Evolutionary conservation across 2,329 filamentous ascomycete genomes (phyloP).

Genomic region (Amauroascus verrucosus): DNA sequence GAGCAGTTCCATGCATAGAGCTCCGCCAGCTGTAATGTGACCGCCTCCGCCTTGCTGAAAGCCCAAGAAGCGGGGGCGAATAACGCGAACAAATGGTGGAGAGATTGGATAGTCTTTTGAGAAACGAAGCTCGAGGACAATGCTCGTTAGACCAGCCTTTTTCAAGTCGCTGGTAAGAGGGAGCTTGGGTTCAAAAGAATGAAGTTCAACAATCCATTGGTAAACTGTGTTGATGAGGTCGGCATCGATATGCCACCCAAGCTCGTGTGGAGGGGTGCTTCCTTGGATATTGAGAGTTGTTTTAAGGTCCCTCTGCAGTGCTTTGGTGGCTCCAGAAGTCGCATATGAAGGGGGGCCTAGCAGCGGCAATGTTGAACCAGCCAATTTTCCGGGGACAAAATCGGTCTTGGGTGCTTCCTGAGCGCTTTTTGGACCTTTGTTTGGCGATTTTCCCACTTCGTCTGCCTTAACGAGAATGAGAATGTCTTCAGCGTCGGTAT

Average conservation of each 20-base stretch:
- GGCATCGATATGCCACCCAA: constrained; percentile 75
- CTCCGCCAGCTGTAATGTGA: constrained; percentile 73
- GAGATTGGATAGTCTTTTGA: constrained; percentile 62
- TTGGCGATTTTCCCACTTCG: constrained; percentile 12
- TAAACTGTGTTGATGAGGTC: constrained; percentile 62
- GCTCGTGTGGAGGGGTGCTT: constrained; percentile 48
- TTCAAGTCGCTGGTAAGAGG: constrained; percentile 70
- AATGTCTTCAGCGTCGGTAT: constrained; percentile 40
- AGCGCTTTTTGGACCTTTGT: background rate
- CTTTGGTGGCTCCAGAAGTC: constrained; percentile 49
- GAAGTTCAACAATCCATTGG: constrained; percentile 84
- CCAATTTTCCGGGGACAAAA: constrained; percentile 59
- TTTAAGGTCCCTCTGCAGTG: constrained; percentile 55
- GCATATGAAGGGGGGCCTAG: constrained; percentile 59
- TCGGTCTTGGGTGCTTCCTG: constrained; percentile 35
- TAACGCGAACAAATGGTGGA: constrained; percentile 75
- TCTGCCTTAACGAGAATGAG: constrained; percentile 26
- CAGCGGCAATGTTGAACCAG: constrained; percentile 51
- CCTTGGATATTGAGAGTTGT: constrained; percentile 55
- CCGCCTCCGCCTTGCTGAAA: constrained; percentile 68
- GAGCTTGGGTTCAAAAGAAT: constrained; percentile 61
- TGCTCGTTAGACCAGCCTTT: constrained; percentile 47
- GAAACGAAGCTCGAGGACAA: constrained; percentile 76
- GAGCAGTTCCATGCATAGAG: constrained; percentile 74
- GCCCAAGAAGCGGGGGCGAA: constrained; percentile 66